A percentile compares a stretch with the other conserved stretches of the same genome.
Evolutionary conservation across 768 basidiomycete species (phyloP).

Genomic region (Hemileccinum impolitum): DNA sequence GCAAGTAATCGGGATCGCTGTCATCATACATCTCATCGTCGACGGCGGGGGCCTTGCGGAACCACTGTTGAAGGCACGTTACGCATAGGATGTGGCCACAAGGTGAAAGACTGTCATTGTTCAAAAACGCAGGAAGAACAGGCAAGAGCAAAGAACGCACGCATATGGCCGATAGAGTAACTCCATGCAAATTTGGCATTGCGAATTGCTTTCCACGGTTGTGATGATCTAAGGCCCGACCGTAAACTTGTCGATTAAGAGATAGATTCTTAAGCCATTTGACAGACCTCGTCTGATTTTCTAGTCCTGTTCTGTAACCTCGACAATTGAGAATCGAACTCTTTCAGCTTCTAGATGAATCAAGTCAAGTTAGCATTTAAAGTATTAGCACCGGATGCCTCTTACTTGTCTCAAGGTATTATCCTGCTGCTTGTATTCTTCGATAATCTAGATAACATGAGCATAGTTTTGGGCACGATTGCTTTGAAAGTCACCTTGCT

Average conservation of each 20-base stretch:
- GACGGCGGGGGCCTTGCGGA: constrained; percentile 57
- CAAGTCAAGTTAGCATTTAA: constrained; percentile 1
- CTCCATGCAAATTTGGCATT: constrained; percentile 80
- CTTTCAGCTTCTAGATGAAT: constrained; percentile 39
- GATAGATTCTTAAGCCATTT: neutral
- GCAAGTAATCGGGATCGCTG: constrained; percentile 41
- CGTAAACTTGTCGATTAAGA: neutral
- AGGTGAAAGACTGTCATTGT: constrained; percentile 52
- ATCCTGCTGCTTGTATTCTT: constrained; percentile 48
- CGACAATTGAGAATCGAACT: constrained; percentile 43
- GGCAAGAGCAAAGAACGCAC: constrained; percentile 39
- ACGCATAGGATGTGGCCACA: constrained; percentile 81
- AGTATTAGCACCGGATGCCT: neutral
- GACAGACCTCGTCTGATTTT: constrained; percentile 56
- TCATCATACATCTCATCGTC: constrained; percentile 46
- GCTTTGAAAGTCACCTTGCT: constrained; percentile 43
- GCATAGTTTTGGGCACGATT: neutral
- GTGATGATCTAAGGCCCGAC: constrained; percentile 42
- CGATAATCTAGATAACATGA: constrained; percentile 42
- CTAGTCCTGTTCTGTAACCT: constrained; percentile 43
- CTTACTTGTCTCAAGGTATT: constrained; percentile 37
- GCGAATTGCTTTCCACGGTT: constrained; percentile 54
- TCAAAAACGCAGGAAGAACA: constrained; percentile 6
- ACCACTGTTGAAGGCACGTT: constrained; percentile 73
- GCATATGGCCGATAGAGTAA: constrained; percentile 59